phyloP scores from a whole-genome alignment of 1,284 basidiomycete species.

The Cryptococcus hybrid region DNA sequence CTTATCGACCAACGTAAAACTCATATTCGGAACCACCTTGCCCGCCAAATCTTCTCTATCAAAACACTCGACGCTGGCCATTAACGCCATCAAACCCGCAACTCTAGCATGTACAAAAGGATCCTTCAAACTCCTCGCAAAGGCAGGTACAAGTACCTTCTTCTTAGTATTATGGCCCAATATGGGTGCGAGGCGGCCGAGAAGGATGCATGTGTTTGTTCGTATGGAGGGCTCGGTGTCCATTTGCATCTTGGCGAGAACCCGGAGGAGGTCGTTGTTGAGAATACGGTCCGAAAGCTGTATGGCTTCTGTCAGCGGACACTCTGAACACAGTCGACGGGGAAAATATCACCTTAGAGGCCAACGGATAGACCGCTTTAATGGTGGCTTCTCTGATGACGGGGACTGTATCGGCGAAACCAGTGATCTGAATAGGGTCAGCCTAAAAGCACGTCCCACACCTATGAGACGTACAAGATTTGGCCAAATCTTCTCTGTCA shows the following conservation, averaged over 20 bases:
- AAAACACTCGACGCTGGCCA: conserved; percentile 90
- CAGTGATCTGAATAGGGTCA: conserved; percentile 63
- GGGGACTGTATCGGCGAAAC: conserved; percentile 90
- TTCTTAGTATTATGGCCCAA: conserved; percentile 85
- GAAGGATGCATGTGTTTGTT: conserved; percentile 95
- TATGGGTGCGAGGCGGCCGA: conserved; percentile 84
- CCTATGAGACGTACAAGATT: conserved; percentile 62
- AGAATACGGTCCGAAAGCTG: conserved; percentile 86
- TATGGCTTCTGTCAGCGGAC: not conserved
- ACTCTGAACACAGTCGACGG: not conserved
- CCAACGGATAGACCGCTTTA: conserved; percentile 78
- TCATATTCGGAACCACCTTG: conserved; percentile 82
- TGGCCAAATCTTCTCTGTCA: conserved; percentile 89
- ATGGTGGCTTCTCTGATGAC: conserved; percentile 93
- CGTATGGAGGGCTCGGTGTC: conserved; percentile 93
- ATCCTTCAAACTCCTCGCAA: conserved; percentile 86
- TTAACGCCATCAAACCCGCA: conserved; percentile 92
- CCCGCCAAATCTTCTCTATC: conserved; percentile 83
- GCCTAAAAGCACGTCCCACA: not conserved
- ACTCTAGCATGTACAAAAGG: conserved; percentile 89
- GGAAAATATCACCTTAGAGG: conserved; percentile 65
- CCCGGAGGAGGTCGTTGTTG: conserved; percentile 93
- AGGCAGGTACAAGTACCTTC: conserved; percentile 95
- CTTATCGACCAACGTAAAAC: conserved; percentile 76
- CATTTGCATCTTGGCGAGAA: conserved; percentile 88